phyloP scores from a whole-genome alignment of 2,329 filamentous ascomycete genomes.

The Arthrobotrys megalospora region DNA sequence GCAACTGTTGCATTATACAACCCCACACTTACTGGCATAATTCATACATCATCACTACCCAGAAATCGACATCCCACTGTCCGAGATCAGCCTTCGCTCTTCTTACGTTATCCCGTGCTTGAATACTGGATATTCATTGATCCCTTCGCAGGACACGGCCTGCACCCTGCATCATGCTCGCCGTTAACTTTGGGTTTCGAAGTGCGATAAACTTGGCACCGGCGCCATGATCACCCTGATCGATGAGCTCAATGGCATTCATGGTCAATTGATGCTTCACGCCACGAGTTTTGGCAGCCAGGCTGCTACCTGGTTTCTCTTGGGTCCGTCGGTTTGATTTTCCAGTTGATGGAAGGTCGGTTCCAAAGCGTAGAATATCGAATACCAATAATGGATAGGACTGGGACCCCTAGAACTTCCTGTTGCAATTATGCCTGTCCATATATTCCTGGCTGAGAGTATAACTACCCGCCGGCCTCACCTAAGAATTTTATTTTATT shows the following conservation, averaged over 20 bases:
- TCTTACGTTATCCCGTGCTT: conserved; percentile 7
- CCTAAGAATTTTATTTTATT: not conserved
- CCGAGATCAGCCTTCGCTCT: not conserved
- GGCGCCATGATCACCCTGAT: conserved; percentile 5
- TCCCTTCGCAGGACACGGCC: not conserved
- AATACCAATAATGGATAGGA: not conserved
- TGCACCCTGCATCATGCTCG: conserved; percentile 12
- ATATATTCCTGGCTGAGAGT: not conserved
- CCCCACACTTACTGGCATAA: conserved; percentile 16
- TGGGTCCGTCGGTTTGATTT: conserved; percentile 3
- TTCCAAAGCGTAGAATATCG: conserved; percentile 2
- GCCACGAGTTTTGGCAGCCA: conserved; percentile 23
- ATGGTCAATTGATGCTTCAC: conserved; percentile 1
- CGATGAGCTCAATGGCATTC: not conserved
- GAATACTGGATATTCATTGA: conserved; percentile 24
- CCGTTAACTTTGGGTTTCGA: not conserved
- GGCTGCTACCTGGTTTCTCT: conserved; percentile 18
- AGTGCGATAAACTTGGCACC: conserved; percentile 15
- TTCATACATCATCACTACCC: not conserved
- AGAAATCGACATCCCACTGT: conserved; percentile 10
- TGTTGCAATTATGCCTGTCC: conserved; percentile 9
- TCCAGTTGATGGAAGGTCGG: conserved; percentile 17
- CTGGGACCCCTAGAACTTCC: not conserved
- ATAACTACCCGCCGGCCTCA: conserved; percentile 14
- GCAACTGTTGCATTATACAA: not conserved